phyloP scores from a whole-genome alignment of 495 filamentous ascomycete genomes.

The Penicillium angulare region DNA sequence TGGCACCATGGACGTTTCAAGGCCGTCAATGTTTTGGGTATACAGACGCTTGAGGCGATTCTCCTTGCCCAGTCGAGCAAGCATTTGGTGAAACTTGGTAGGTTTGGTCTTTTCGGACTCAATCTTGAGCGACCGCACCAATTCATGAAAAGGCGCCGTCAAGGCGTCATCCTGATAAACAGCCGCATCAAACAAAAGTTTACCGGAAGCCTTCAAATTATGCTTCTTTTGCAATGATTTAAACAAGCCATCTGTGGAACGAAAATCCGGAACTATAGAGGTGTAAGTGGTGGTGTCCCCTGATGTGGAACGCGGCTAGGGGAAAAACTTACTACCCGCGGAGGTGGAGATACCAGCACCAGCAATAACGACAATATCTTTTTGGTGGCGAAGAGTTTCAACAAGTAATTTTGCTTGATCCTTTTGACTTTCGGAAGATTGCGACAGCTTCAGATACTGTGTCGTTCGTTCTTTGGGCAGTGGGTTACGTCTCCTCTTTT shows the following conservation, averaged over 20 bases:
- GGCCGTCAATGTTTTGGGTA: conserved; percentile 92
- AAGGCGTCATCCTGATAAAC: conserved; percentile 89
- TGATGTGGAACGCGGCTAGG: conserved; percentile 59
- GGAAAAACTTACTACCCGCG: conserved; percentile 76
- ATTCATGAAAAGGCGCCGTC: conserved; percentile 87
- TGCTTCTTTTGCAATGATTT: conserved; percentile 77
- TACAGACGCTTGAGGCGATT: conserved; percentile 90
- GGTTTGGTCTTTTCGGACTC: conserved; percentile 72
- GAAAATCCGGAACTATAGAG: conserved; percentile 86
- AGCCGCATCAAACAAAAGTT: conserved; percentile 94
- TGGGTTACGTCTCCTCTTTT: conserved; percentile 67
- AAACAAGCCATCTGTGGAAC: conserved; percentile 86
- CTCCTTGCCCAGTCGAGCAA: conserved; percentile 86
- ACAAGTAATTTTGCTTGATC: conserved; percentile 65
- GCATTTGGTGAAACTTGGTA: conserved; percentile 89
- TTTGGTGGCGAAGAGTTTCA: conserved; percentile 77
- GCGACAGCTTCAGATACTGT: conserved; percentile 68
- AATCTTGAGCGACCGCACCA: conserved; percentile 85
- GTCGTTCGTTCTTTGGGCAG: conserved; percentile 72
- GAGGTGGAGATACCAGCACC: conserved; percentile 96
- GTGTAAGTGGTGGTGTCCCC: conserved; percentile 35
- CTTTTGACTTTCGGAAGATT: conserved; percentile 48
- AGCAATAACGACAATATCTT: conserved; percentile 94
- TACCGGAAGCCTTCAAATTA: conserved; percentile 88
- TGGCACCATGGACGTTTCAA: conserved; percentile 82